Base-by-base conservation (phyloP, 2,329 filamentous ascomycete genomes). In the Orbilia javanica region DNA sequence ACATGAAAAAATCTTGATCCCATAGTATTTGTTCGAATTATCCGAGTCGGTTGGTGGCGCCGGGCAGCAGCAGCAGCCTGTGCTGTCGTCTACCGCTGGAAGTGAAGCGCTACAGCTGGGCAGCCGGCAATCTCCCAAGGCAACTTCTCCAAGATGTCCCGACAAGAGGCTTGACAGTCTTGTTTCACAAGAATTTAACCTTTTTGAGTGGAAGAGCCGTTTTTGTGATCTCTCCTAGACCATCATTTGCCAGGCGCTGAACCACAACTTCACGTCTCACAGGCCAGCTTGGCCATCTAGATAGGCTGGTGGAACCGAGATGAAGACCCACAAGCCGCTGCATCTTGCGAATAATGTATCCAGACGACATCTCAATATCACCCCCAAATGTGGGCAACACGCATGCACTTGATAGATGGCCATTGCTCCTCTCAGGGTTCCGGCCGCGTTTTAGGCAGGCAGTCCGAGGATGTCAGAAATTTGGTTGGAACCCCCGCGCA, bases 391-490 rank as follows among this genome's bases (percentile, higher is more conserved):
- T 39, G 31, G 64, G 18, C 64, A 63, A 64, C 53, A 52, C 42
- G 25, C 34, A 64, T 20, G 20, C 27, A 48, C 6, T 50, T 13
- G 42, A 60, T 27, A 46, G 36, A 42, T 52, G 27, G 55, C 44
- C 36, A 48, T 75, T 22, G 63, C 63, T 39, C 55, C 5, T 39
- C 55, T 68, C 65, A 57, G 63, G 72, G 71, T 64, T 60, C 72
- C 72, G 72, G 72, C 72, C 65, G 72, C 52, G 66, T 77, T 77
- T 77, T 71, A 77, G 73, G 73, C 73, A 77, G 73, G 73, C 73
- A 77, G 66, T 67, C 39, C 60, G 67, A 77, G 67, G 42, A 42
- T 71, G 60, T 53, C 60, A 71, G 42, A 62, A 66, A 60, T 60
- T 42, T 57, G 48, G 72, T 22, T 48, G 72, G 18, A 39, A 67